Evolutionary conservation across 345 rosid species (phyloP).

Genomic region (Angophora floribunda): DNA sequence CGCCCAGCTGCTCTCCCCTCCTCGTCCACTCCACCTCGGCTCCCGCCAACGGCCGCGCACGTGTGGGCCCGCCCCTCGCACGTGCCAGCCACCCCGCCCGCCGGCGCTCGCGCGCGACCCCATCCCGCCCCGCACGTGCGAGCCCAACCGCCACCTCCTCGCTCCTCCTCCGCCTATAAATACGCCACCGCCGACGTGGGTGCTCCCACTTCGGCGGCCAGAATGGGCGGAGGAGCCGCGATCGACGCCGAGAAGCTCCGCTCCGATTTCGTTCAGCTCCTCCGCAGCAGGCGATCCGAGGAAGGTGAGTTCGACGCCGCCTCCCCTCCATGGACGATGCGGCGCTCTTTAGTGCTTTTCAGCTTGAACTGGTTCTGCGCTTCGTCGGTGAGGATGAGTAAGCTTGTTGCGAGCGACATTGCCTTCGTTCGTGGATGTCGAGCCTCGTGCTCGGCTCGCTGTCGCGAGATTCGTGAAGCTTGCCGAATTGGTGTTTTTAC

Average conservation of each 20-base stretch:
- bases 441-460: neutral
- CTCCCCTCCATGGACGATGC: neutral
- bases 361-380: neutral
- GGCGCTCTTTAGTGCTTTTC: neutral
- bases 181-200: neutral
- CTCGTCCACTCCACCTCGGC: neutral
- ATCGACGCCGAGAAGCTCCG: conserved; percentile 25
- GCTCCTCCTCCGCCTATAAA: neutral
- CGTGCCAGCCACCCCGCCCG: neutral
- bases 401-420: neutral
- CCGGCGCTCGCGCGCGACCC: neutral
- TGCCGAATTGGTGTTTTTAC: neutral
- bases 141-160: neutral
- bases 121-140: neutral
- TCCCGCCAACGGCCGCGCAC: neutral
- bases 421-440: neutral
- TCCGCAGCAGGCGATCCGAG: conserved; percentile 35
- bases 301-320: conserved; percentile 18
- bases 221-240: conserved; percentile 6
- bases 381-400: neutral
- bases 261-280: conserved; percentile 38
- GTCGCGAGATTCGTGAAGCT: neutral
- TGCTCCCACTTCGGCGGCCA: neutral
- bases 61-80: neutral
- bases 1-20: neutral